Percentiles rank a stretch among this genome's conserved stretches.
Evolutionary conservation across 306 rosid genomes (phyloP).

Genomic region (Vigna nakashimae): DNA sequence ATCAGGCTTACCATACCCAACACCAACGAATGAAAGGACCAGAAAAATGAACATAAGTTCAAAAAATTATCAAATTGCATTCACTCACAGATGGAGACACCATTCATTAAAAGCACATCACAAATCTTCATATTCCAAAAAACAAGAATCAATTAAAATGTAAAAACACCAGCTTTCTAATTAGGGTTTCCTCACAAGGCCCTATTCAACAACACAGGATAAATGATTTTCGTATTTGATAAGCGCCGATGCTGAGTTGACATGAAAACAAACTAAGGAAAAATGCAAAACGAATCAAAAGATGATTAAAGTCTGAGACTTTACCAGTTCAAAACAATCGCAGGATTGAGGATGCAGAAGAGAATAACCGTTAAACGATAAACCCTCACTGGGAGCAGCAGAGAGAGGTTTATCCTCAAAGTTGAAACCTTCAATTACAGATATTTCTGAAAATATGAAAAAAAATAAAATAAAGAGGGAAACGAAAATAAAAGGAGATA

Average conservation of each 20-base stretch:
- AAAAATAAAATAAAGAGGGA: too few species aligned
- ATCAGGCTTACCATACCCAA: background rate
- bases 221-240: too few species aligned
- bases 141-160: background rate
- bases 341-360: constrained; percentile 38
- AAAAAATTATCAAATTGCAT: constrained; percentile 16
- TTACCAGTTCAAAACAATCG: constrained; percentile 46
- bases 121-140: background rate
- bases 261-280: background rate
- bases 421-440: background rate
- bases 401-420: constrained; percentile 57
- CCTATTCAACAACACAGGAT: too few species aligned
- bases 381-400: constrained; percentile 42
- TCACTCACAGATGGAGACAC: background rate
- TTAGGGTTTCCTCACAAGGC: constrained; percentile 15
- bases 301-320: constrained; percentile 17
- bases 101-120: background rate
- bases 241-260: too few species aligned
- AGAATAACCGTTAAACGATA: background rate
- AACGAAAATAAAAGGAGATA: too few species aligned
- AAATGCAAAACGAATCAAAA: background rate
- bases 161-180: background rate
- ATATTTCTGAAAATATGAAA: too few species aligned
- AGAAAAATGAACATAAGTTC: background rate
- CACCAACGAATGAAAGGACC: constrained; percentile 10